These are phyloP conservation scores for Mycothermus thermophilus DNA, from an alignment of 495 filamentous ascomycete species.

Conservation along the genomic window DNA sequence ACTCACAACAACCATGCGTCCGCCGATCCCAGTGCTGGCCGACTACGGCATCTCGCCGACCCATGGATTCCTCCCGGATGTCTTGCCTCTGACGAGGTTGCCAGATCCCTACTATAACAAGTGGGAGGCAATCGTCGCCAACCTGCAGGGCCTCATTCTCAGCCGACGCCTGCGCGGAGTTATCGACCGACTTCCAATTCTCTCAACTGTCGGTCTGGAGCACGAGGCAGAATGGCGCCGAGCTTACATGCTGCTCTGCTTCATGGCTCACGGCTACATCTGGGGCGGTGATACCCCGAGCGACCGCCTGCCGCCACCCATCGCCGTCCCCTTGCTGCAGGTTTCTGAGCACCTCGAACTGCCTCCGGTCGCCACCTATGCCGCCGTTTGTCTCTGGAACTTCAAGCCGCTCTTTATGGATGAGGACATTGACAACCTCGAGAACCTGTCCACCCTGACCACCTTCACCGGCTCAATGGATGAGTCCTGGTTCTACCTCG, in stretches of 20 bases:
- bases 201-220: slow-evolving; percentile 66
- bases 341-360: slow-evolving; percentile 73
- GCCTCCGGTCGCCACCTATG: slow-evolving; percentile 89
- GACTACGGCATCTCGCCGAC: slow-evolving; percentile 81
- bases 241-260: slow-evolving; percentile 66
- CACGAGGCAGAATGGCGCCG: slow-evolving; percentile 84
- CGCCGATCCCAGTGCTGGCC: slow-evolving; percentile 59
- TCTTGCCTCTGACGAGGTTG: slow-evolving; percentile 63
- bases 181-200: slow-evolving; percentile 64
- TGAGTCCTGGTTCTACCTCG: slow-evolving; percentile 96
- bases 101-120: slow-evolving; percentile 82
- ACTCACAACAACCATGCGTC: too few species aligned
- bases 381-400: slow-evolving; percentile 88
- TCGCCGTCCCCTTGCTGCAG: slow-evolving; percentile 69
- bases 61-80: slow-evolving; percentile 77
- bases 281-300: slow-evolving; percentile 80
- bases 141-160: slow-evolving; percentile 76
- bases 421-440: slow-evolving; percentile 64
- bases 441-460: slow-evolving; percentile 70
- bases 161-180: slow-evolving; percentile 65
- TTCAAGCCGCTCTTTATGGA: slow-evolving; percentile 76
- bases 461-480: slow-evolving; percentile 94
- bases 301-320: slow-evolving; percentile 68
- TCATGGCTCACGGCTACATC: slow-evolving; percentile 77
- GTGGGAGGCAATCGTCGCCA: slow-evolving; percentile 75